Base-by-base conservation (phyloP, 2,329 filamentous ascomycete genomes). In the Alternaria tenuissima region DNA sequence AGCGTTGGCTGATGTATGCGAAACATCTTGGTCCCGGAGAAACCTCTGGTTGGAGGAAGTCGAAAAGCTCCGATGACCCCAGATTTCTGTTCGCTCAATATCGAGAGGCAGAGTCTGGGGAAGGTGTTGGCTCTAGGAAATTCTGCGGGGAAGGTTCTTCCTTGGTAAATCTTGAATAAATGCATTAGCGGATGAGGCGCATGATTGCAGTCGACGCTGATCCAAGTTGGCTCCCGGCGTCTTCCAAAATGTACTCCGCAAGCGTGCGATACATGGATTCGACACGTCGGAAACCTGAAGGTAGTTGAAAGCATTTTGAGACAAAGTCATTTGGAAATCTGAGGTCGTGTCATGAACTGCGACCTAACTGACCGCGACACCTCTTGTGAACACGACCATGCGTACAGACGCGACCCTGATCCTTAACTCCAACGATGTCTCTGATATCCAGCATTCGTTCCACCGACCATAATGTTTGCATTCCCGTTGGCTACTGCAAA, bases 41-140 rank as follows among this genome's bases (percentile, higher is more conserved):
- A 68, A 61, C 52, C 11, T 47, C 41, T 61, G 52, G 62, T 68
- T 66, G 65, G 65, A 61, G 65, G 65, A 65, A 68, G 9, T 58
- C 60, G 24, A 48, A 28, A 16, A 16, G 53, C 41, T 22, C 18
- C 52, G 24, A 26, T 14, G 3, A 49, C 47, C 54, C 59, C 52
- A 28, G 48, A 58, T 38, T 52, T 24, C 39, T 22, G 26, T 34
- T 51, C 39, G 20, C 38, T n/a, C 32, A 30, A 38, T 28, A 16
- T 36, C 22, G 24, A 32, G 8, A 51, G 18, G 52, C 43, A 58
- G 55, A 62, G 39, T 51, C 56, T 55, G 62, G 54, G 57, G 55
- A 57, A n/a, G 7, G 14, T 5, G 22, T 44, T 55, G 41, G 43
- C 22, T 26, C 43, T 30, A 28, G 7, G 7, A 3, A 32, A 43